These are phyloP conservation scores for Didymosphaeria variabile DNA, from an alignment of 2,329 filamentous ascomycete genomes.

Conservation along the genomic window DNA sequence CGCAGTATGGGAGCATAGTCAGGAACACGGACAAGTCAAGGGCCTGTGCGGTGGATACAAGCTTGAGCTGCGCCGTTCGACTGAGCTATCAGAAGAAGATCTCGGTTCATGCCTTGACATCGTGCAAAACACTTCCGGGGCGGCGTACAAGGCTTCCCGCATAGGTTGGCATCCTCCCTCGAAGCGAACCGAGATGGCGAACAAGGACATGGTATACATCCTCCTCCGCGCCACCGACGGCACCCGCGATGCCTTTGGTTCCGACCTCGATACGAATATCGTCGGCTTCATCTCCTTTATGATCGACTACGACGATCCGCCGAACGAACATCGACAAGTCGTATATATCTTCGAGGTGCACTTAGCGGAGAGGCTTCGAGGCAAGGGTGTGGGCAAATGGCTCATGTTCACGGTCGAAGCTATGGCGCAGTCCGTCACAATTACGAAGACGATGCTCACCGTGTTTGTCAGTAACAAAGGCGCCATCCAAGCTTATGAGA, in stretches of 20 bases:
- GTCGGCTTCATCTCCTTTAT: slow-evolving; percentile 68
- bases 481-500: slow-evolving; percentile 69
- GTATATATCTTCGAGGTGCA: slow-evolving; percentile 85
- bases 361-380: slow-evolving; percentile 64
- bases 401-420: slow-evolving; percentile 67
- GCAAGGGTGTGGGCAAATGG: slow-evolving; percentile 68
- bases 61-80: slow-evolving; percentile 33
- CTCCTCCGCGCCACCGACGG: slow-evolving; percentile 51
- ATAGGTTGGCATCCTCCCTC: slow-evolving; percentile 68
- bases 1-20: slow-evolving; percentile 6
- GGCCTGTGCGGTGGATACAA: slow-evolving; percentile 6
- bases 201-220: slow-evolving; percentile 73
- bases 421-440: slow-evolving; percentile 63
- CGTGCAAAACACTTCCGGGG: slow-evolving; percentile 69
- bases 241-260: slow-evolving; percentile 7
- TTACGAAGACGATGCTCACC: slow-evolving; percentile 77
- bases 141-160: slow-evolving; percentile 70
- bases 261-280: slow-evolving; percentile 18
- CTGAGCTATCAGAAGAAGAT: slow-evolving; percentile 48
- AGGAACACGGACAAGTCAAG: slow-evolving; percentile 7
- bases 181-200: slow-evolving; percentile 75
- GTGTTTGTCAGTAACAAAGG: slow-evolving; percentile 71
- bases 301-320: slow-evolving; percentile 70
- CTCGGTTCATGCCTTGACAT: slow-evolving; percentile 63
- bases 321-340: slow-evolving; percentile 60